Base-by-base conservation (phyloP, 2,329 filamentous ascomycete genomes). In the Exophiala bonariae region DNA sequence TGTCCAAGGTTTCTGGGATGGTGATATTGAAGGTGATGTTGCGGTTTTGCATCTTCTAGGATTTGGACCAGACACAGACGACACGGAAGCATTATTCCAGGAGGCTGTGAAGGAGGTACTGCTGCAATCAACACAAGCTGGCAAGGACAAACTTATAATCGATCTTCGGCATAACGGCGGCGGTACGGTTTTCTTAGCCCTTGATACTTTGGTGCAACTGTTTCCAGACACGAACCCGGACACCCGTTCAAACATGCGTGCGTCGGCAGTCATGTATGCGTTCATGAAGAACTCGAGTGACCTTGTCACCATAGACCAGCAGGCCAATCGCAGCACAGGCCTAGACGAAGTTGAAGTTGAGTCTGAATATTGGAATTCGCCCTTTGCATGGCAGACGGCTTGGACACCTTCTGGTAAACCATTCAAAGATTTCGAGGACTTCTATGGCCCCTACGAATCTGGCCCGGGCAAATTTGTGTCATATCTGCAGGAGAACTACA, bases 91-190 rank as follows among this genome's bases (percentile, higher is more conserved):
- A 6, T 6, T 6, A 26, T 26, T 26, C 11, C 23, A 26, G 23
- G 6, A 26, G 11, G 23, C 23, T 6, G 23, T 26, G 11, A 11
- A 11, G 11, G 6, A 26, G 11, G 23, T 26, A 6, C 11, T 26
- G 23, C 6, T 6, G 23, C 23, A 26, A 26, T 26, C 23, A 6
- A 26, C 23, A 34, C 53, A 61, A 2, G 65, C 67, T 2, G 70
- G 72, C 2, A 82, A 81, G 59, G 78, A 69, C 8, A 82, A 79
- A 60, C 68, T 87, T 4, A 71, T 87, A 22, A 77, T 87, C 49
- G 84, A 87, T 53, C 59, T 87, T 4, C 74, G 77, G 3, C 72
- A 68, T 2, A 87, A 87, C 52, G 71, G 70, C 0, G 83, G 83
- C 31, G 83, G 84, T 1, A 64, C 65, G 33, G 60, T 79, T 13